phyloP scores from a whole-genome alignment of 345 rosid genomes.

The Salix arbutifolia region DNA sequence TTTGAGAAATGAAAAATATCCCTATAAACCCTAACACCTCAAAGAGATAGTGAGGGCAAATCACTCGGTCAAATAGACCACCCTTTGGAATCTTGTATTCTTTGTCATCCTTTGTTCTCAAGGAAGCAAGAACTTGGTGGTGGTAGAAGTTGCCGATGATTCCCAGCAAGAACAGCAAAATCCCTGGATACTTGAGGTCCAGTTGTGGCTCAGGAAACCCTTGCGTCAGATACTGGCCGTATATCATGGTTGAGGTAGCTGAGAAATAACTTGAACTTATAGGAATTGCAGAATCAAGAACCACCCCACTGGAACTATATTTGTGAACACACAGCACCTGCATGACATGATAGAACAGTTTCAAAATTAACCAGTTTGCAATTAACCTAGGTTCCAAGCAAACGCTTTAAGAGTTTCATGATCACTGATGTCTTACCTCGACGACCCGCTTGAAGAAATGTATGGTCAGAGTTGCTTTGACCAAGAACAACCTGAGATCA shows the following conservation, averaged over 20 bases:
- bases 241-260: slow-evolving; percentile 6
- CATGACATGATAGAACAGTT: neutral
- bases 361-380: neutral
- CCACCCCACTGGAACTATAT: slow-evolving; percentile 12
- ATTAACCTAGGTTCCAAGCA: neutral
- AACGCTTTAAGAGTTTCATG: neutral
- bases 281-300: slow-evolving; percentile 10
- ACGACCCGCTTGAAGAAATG: slow-evolving; percentile 1
- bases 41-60: slow-evolving; percentile 71
- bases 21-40: slow-evolving; percentile 55
- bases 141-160: slow-evolving; percentile 65
- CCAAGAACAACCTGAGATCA: neutral
- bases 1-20: slow-evolving; percentile 53
- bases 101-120: slow-evolving; percentile 38
- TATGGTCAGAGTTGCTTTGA: neutral
- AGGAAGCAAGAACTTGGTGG: slow-evolving; percentile 39
- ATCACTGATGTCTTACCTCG: neutral
- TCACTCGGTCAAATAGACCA: slow-evolving; percentile 48
- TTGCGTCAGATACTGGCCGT: slow-evolving; percentile 11
- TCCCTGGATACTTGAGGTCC: slow-evolving; percentile 39
- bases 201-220: slow-evolving; percentile 16
- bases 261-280: slow-evolving; percentile 17
- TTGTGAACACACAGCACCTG: slow-evolving; percentile 28
- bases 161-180: slow-evolving; percentile 42
- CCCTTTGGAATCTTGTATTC: slow-evolving; percentile 61